Base-by-base conservation (phyloP, 768 basidiomycete species). In the Termitomyces sp. region DNA sequence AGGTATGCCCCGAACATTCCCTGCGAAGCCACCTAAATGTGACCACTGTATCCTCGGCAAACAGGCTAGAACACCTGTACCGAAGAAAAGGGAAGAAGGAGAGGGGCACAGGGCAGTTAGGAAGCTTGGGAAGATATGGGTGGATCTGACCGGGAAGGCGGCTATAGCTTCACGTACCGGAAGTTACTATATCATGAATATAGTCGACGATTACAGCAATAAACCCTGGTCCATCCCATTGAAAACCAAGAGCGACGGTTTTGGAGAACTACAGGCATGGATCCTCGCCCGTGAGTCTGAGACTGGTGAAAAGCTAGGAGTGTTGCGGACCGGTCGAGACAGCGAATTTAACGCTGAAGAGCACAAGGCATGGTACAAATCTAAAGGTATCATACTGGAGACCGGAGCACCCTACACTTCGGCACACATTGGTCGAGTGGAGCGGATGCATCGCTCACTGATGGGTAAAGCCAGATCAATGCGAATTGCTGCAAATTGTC, bases 391-490 rank as follows among this genome's bases (percentile, higher is more conserved):
- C 20, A 56, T 47, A 0, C 8, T 38, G 5, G 40, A 55, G n/a
- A 13, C 16, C 2, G 16, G 52, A 3, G 40, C 40, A 16, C 65
- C 69, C 0, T 28, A 56, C 7, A 56, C 55, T 2, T 56, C 23
- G 0, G 46, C 46, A 12, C 49, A 57, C 33, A 50, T 57, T 5
- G 49, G 75, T 2, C 56, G 63, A 12, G 73, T 71, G 0, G 71
- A 78, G 53, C 62, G 67, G 0, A 52, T 70, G 16, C 73, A 77
- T 51, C 56, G 63, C 16, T 74, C 69, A 0, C 55, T 73, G 2
- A 65, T 72, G 54, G 63, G 56, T 10, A 65, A 69, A 40, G 68
- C 62, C 7, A 59, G 62, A 0, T 59, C 74, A 0, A 73, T 75
- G 69, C 50, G 61, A 0, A 20, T 70, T 18, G 64, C 64, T 1